Conservation (phyloP, 2,329 filamentous ascomycete species). For the Penicillium sp. region DNA sequence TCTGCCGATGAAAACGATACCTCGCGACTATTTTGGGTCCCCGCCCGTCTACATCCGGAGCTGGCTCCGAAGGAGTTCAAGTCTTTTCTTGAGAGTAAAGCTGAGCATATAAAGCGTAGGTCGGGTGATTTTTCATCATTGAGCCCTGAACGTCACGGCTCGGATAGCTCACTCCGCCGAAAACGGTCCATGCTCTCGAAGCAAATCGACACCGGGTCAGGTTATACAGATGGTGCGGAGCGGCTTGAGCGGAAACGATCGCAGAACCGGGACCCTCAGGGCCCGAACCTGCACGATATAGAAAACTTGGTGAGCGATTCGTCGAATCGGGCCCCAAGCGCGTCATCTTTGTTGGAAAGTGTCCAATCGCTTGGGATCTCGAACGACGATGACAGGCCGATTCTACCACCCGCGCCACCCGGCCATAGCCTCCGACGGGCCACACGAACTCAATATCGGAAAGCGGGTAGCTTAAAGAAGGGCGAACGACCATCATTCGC, state of each 20-base stretch:
- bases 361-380: constrained; percentile 50
- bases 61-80: constrained; percentile 96
- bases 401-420: constrained; percentile 74
- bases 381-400: constrained; percentile 76
- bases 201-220: constrained; percentile 78
- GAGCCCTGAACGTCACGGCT: constrained; percentile 59
- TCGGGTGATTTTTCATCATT: constrained; percentile 72
- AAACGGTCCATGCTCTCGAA: constrained; percentile 96
- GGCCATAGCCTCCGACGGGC: constrained; percentile 85
- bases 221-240: constrained; percentile 84
- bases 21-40: constrained; percentile 92
- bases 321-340: constrained; percentile 70
- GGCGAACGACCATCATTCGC: constrained; percentile 77
- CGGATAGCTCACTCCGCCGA: constrained; percentile 68
- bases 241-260: constrained; percentile 76
- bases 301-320: constrained; percentile 85
- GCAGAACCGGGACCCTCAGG: constrained; percentile 58
- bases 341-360: constrained; percentile 56
- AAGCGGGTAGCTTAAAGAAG: constrained; percentile 76
- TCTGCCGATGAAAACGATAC: constrained; percentile 78
- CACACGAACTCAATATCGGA: constrained; percentile 88
- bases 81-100: constrained; percentile 90
- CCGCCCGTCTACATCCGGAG: constrained; percentile 90
- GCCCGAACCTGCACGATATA: constrained; percentile 70
- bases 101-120: constrained; percentile 84